Evolutionary conservation across 345 rosid genomes (phyloP).

Genomic region (Hypericum perforatum): DNA sequence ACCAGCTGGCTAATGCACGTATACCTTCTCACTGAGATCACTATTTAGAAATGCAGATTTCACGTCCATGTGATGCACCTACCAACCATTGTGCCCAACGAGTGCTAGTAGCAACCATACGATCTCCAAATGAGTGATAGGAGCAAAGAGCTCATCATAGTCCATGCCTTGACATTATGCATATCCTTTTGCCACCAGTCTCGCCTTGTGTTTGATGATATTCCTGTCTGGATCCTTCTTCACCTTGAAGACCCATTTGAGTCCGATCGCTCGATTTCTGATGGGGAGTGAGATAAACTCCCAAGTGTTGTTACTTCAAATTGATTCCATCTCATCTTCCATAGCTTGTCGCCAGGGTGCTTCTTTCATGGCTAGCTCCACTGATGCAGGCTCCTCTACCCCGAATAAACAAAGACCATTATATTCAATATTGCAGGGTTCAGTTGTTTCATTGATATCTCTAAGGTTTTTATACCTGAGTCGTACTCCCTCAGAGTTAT

Average conservation of each 20-base stretch:
- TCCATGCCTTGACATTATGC: background rate
- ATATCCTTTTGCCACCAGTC: background rate
- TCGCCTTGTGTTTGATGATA: background rate
- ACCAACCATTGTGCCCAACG: background rate
- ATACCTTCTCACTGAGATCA: background rate
- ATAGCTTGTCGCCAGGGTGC: constrained; percentile 1
- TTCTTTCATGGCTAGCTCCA: background rate
- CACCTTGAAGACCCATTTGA: constrained; percentile 1
- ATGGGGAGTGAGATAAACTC: background rate
- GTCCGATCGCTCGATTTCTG: background rate
- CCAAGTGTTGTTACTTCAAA: background rate
- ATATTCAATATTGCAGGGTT: background rate
- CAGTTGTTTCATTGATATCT: background rate
- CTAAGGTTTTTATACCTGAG: background rate
- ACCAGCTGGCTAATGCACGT: constrained; percentile 1
- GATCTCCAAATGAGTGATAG: too few species aligned
- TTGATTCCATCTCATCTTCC: constrained; percentile 3
- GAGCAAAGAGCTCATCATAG: background rate
- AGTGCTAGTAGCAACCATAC: background rate
- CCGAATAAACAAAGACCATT: background rate
- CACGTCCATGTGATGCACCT: constrained; percentile 6
- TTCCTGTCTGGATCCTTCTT: constrained; percentile 3
- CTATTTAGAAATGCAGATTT: constrained; percentile 6
- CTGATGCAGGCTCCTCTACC: constrained; percentile 1
- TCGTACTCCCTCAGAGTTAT: too few species aligned